Conservation (phyloP, 306 rosid species). For the Cucumis cinereus region DNA sequence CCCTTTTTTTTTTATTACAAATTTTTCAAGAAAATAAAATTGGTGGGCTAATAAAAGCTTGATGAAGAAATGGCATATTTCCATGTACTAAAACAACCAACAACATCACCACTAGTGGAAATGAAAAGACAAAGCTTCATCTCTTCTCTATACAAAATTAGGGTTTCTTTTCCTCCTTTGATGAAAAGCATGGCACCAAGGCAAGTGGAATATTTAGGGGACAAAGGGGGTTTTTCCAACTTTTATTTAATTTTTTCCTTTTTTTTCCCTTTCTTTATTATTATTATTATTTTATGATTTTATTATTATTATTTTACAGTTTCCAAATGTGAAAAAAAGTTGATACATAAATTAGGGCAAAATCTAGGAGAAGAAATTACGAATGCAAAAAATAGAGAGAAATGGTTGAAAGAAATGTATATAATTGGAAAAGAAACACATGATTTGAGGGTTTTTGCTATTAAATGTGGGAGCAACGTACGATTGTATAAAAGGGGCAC, state of each 20-base stretch:
- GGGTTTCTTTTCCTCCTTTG: background rate
- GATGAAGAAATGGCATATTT: slow-evolving; percentile 9
- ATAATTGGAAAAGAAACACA: slow-evolving; percentile 22
- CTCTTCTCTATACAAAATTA: background rate
- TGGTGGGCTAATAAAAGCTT: slow-evolving; percentile 7
- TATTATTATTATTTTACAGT: background rate
- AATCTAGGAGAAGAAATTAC: background rate
- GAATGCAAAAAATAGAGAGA: background rate
- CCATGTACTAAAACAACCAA: background rate
- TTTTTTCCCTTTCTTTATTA: background rate
- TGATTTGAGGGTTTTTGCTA: slow-evolving; percentile 33
- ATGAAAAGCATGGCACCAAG: slow-evolving; percentile 4
- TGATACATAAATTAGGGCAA: background rate
- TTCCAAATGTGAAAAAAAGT: background rate
- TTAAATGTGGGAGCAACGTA: slow-evolving; percentile 14
- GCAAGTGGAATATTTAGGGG: slow-evolving; percentile 2
- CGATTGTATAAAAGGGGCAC: background rate
- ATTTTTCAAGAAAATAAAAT: too few species aligned
- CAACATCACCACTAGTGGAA: slow-evolving; percentile 7
- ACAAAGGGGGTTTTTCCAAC: slow-evolving; percentile 1
- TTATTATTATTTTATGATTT: background rate
- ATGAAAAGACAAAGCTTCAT: background rate
- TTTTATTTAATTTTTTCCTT: background rate
- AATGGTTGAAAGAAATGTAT: background rate
- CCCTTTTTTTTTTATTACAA: too few species aligned